Percentiles rank a stretch among this genome's conserved stretches.
Evolutionary conservation across 306 rosid species (phyloP).

Genomic region (Sicyos edulis): DNA sequence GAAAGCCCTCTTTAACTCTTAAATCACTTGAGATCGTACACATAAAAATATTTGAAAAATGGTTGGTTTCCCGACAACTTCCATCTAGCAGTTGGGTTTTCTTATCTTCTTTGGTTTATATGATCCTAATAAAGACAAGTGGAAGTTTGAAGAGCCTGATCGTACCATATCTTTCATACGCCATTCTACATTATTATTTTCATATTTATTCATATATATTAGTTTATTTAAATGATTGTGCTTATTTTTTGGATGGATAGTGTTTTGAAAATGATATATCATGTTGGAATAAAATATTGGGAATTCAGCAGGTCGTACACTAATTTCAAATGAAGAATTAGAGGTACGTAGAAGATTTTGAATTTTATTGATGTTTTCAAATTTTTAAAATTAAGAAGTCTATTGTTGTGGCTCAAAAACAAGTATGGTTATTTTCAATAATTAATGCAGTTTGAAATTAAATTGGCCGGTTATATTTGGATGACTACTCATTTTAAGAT

Average conservation of each 20-base stretch:
- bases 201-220: background rate
- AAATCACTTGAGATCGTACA: too few species aligned
- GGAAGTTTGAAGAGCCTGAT: background rate
- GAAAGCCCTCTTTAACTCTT: too few species aligned
- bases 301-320: background rate
- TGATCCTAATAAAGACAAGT: constrained; percentile 11
- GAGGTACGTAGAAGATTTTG: background rate
- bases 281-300: background rate
- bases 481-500: too few species aligned
- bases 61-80: constrained; percentile 6
- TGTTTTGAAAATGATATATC: background rate
- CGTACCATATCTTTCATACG: background rate
- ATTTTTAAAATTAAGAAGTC: background rate
- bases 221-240: background rate
- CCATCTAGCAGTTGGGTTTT: constrained; percentile 12
- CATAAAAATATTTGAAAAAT: background rate
- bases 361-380: too few species aligned
- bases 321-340: background rate
- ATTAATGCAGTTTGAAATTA: background rate
- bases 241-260: background rate
- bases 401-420: background rate
- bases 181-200: background rate
- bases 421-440: background rate
- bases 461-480: too few species aligned
- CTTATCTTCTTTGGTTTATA: constrained; percentile 7